Conservation (phyloP, 75 land plant species). For the Pinus tabuliformis region DNA sequence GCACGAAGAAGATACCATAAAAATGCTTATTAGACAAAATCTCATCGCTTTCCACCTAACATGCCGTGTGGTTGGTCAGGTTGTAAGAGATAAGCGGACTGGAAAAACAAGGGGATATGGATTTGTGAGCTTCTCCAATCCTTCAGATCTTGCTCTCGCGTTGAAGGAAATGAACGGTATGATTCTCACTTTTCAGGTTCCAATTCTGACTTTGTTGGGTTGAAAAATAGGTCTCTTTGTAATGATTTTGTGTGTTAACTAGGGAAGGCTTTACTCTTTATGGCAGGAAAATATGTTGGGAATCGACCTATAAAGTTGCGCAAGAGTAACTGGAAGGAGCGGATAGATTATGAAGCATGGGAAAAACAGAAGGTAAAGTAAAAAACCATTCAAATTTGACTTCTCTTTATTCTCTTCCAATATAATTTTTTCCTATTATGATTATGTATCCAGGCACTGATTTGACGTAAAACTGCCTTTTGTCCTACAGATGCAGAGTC, state of each 20-base stretch:
- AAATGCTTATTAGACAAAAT: neutral
- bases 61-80: constrained; percentile 34
- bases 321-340: constrained; percentile 95
- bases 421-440: neutral
- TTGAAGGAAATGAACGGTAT: constrained; percentile 97
- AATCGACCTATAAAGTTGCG: constrained; percentile 95
- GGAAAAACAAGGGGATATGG: constrained; percentile 98
- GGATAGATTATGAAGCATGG: constrained; percentile 82
- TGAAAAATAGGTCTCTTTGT: neutral
- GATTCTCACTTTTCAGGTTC: constrained; percentile 1
- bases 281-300: constrained; percentile 94
- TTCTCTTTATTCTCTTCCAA: neutral
- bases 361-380: constrained; percentile 65
- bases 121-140: constrained; percentile 91
- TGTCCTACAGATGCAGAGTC: constrained; percentile 33
- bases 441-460: neutral
- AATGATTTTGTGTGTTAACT: neutral
- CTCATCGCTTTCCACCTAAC: neutral
- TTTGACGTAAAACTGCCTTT: neutral
- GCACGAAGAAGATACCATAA: neutral
- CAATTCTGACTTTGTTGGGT: neutral
- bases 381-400: neutral
- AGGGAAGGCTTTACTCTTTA: neutral
- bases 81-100: constrained; percentile 95
- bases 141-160: constrained; percentile 86